Evolutionary conservation across 139 green algal species (phyloP), one percentile per base, ranked within the genome.

Genomic region (Chlorella sp.): DNA sequence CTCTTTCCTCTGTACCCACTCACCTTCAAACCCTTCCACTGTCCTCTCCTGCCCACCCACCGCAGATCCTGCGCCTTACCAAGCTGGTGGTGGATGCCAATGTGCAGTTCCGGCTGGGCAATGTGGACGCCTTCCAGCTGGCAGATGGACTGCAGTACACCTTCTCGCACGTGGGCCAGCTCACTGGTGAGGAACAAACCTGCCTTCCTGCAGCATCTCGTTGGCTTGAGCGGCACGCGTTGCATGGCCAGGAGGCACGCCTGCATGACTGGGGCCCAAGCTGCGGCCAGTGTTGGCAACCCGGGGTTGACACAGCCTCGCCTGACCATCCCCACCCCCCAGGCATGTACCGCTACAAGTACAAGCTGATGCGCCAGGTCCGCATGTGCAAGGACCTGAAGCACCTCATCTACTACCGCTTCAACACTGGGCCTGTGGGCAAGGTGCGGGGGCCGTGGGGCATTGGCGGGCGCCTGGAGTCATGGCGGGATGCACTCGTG

Each of bases 381-480:
- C 95, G 98, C 87, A 98, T 98, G 95, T 98, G 96, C 95, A 98
- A 98, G 93, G 97, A 99, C 90, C 87, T 99, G 44, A 99, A 99
- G 94, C 98, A 99, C 91, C 92, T 99, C 70, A 96, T 99, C 71
- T 99, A 99, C 93, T 99, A 99, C 95, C 93, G 98, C 80, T 99
- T 99, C 94, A 99, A 99, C 95, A 98, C 96, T 0, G 97, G 97
- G 0, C 97, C 96, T 7, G 97, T 99, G 55, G 96, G 97, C 85
- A 99, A 99, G 91, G 97, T 82, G 76, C 28, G 75, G 17, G 12
- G 28, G 25, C 1, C 23, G 38, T n/a, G n/a, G n/a, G n/a, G n/a
- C n/a, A n/a, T n/a, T n/a, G n/a, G n/a, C n/a, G n/a, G n/a, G n/a
- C n/a, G n/a, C n/a, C n/a, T n/a, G n/a, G n/a, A n/a, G n/a, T n/a